Evolutionary conservation across 371 early-diverging fungal genomes (phyloP), one percentile per base, ranked within the genome.

Genomic region (Neoconidiobolus thromboides): DNA sequence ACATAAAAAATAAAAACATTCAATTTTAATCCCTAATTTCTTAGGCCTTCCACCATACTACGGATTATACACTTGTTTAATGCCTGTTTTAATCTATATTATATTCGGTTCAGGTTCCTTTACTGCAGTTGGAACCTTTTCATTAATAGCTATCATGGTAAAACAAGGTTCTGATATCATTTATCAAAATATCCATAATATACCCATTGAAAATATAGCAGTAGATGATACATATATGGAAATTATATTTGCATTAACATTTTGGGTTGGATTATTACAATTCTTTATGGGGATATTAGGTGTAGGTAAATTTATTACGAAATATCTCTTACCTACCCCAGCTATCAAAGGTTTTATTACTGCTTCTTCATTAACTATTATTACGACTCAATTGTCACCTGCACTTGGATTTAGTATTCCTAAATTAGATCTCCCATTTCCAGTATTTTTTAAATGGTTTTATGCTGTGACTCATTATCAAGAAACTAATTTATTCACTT

Each of bases 11-110:
- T 26, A 26, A 26, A 26, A 26, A 26, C 26, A 26, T 26, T 26
- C 26, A 26, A 26, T 26, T 26, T 26, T 26, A 26, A 47, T n/a
- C 47, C 40, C 5, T n/a, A 39, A 7, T 36, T 6, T 41, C n/a
- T 26, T 36, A 58, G 59, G 49, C 2, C 14, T 94, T 37, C 85
- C 85, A 1, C 89, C 93, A 2, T 76, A 88, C 7, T 79, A 87
- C 65, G 96, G 96, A 40, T 72, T 94, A 38, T 94, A 89, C 62
- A 80, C 90, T 0, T 79, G 84, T 50, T 81, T 83, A 4, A 78
- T 88, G 49, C 88, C 94, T 1, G 79, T 83, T 15, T 71, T 91
- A 26, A 74, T 89, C n/a, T 96, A 95, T 68, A 75, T 26, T 26
- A 26, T 81, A n/a, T 65, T 92, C 47, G 78, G 93, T 63, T 94